Conservation (phyloP, 495 filamentous ascomycete genomes). For the Bombardia bombarda region DNA sequence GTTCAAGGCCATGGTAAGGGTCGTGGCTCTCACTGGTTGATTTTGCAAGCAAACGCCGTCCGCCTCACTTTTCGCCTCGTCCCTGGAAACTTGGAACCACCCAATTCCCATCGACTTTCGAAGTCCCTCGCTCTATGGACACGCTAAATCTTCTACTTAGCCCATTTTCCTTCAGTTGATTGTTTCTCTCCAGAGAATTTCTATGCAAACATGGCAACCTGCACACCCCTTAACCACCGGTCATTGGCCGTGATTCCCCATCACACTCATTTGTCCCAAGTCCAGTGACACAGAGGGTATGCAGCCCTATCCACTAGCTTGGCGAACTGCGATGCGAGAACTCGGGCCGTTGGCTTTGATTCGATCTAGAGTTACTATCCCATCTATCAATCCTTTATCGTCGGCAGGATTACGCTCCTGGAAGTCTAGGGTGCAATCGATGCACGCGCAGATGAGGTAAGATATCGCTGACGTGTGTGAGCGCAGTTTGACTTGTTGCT, state of each 20-base stretch:
- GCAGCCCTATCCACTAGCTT: slow-evolving; percentile 20
- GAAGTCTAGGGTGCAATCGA: neutral
- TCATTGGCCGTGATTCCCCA: slow-evolving; percentile 1
- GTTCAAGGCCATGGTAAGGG: slow-evolving; percentile 1
- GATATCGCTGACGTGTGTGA: neutral
- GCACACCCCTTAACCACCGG: neutral
- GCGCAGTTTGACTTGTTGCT: neutral
- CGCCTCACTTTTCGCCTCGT: slow-evolving; percentile 24
- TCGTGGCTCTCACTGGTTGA: slow-evolving; percentile 12
- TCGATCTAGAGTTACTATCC: too few species aligned
- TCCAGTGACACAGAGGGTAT: slow-evolving; percentile 11
- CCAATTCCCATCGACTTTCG: slow-evolving; percentile 5
- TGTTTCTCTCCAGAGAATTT: neutral
- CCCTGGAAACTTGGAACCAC: slow-evolving; percentile 3
- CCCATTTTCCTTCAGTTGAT: neutral
- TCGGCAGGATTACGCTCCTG: neutral
- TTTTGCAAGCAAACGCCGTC: slow-evolving; percentile 4
- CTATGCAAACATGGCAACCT: too few species aligned
- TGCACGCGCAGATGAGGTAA: neutral
- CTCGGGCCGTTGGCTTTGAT: neutral
- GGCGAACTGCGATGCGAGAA: neutral
- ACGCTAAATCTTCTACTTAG: neutral
- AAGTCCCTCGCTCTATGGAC: neutral
- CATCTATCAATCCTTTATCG: neutral
- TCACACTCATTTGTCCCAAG: slow-evolving; percentile 4